Conservation (phyloP, 2,329 filamentous ascomycete species). For the Colletotrichum euphorbiae region DNA sequence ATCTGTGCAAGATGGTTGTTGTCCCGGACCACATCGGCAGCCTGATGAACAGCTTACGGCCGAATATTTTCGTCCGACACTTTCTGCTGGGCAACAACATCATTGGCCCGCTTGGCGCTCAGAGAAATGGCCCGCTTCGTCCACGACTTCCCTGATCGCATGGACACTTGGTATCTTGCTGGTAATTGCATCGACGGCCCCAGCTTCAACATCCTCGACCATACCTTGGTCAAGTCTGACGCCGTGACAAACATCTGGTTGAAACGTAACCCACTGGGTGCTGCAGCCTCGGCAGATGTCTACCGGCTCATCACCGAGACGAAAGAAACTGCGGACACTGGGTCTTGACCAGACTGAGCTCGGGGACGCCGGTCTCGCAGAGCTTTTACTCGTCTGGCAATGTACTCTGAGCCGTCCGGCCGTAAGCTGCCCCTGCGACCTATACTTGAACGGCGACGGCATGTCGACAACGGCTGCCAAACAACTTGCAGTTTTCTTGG, state of each 20-base stretch:
- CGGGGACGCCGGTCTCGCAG: conserved; percentile 57
- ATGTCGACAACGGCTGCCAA: conserved; percentile 47
- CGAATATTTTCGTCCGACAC: conserved; percentile 61
- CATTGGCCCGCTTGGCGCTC: conserved; percentile 61
- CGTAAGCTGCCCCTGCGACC: conserved; percentile 47
- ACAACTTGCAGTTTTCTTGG: conserved; percentile 50
- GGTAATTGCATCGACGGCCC: conserved; percentile 63
- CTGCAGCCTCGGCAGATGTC: conserved; percentile 53
- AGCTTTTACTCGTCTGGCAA: conserved; percentile 55
- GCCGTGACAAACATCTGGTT: conserved; percentile 64
- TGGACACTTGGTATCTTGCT: conserved; percentile 67
- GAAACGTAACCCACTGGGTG: conserved; percentile 63
- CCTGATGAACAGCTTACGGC: conserved; percentile 61
- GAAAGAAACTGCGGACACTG: conserved; percentile 57
- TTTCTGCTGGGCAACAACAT: conserved; percentile 67
- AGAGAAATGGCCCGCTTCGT: conserved; percentile 60
- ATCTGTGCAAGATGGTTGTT: conserved; percentile 67
- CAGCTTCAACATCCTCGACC: conserved; percentile 56
- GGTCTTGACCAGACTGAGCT: conserved; percentile 66
- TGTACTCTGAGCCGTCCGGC: conserved; percentile 45
- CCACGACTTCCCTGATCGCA: conserved; percentile 56
- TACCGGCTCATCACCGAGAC: conserved; percentile 57
- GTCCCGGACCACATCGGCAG: conserved; percentile 62
- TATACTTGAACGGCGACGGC: conserved; percentile 53
- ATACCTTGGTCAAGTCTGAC: conserved; percentile 56